Percentiles rank a stretch among this genome's conserved stretches.
Evolutionary conservation across 2,329 filamentous ascomycete genomes (phyloP).

Genomic region (Aciculosporium take): DNA sequence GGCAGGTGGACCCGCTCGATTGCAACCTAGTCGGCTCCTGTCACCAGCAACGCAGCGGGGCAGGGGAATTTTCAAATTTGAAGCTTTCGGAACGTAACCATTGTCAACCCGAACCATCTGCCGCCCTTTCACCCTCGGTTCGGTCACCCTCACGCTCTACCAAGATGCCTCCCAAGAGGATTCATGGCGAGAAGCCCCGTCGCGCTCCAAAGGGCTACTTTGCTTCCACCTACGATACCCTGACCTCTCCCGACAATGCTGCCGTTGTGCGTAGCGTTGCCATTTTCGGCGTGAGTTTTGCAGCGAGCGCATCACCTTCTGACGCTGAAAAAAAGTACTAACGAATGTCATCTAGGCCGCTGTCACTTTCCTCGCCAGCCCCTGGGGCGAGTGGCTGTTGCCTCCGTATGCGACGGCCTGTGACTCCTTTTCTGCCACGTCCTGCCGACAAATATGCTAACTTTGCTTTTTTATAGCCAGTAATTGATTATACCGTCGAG

Average conservation of each 20-base stretch:
- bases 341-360: conserved; percentile 6
- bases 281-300: conserved; percentile 48
- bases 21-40: neutral
- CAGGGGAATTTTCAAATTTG: neutral
- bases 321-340: conserved; percentile 1
- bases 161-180: conserved; percentile 49
- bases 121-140: neutral
- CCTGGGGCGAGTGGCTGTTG: conserved; percentile 52
- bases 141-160: neutral
- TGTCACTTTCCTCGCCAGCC: conserved; percentile 52
- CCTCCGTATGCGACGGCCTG: conserved; percentile 38
- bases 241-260: conserved; percentile 54
- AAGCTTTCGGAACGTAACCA: neutral
- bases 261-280: conserved; percentile 53
- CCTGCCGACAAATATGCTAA: neutral
- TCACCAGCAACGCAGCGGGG: neutral
- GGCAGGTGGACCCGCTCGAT: conserved; percentile 1
- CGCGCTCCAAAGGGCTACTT: conserved; percentile 37
- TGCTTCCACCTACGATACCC: conserved; percentile 42
- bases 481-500: neutral
- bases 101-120: neutral
- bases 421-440: neutral
- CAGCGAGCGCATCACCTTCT: neutral
- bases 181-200: conserved; percentile 34
- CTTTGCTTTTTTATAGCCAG: conserved; percentile 1